Evolutionary conservation across 2,329 filamentous ascomycete genomes (phyloP), one percentile per base, ranked within the genome.

Genomic region (Penicillium sp.): DNA sequence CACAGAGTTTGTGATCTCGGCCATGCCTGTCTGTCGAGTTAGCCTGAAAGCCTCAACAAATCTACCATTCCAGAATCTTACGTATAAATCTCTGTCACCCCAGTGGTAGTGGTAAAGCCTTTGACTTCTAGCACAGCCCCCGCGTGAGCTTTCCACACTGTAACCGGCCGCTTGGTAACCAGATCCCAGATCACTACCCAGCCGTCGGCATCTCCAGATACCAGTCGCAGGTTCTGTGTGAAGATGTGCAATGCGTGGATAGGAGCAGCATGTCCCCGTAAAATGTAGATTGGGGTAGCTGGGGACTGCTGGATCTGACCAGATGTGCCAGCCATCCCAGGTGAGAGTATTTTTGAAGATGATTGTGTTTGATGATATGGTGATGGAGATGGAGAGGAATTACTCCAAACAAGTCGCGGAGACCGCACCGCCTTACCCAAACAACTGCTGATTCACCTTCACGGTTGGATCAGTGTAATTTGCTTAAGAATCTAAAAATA

Each of bases 181-280:
- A 96, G 81, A 73, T 91, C 89, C 95, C 95, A 99, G 24, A 93
- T 80, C 7, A 96, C 85, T 37, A 97, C 83, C 84, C 90, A 97
- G 62, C 95, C 95, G 45, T 97, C 91, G 9, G 92, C 91, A 78
- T 99, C 95, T 38, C 91, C 94, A 0, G 92, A 95, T 13, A 92
- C 81, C 6, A 99, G 87, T 37, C 91, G 89, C 61, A 86, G 84
- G 75, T 97, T 97, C 44, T 81, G 76, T 57, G 86, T 84, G 68
- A 92, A 82, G 73, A 98, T 94, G 56, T 85, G 81, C 4, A 93
- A 84, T 22, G 88, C 86, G 74, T 97, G 93, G 53, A 97, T 88
- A 66, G 92, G 88, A 0, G 90, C 85, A 58, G 86, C 85, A 80
- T 98, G 95, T 56, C 95, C 95, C 65, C 95, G 91, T 40, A 99